Percentiles rank a stretch among this genome's conserved stretches.
phyloP scores from a whole-genome alignment of 768 basidiomycete genomes.

The Galerina sulciceps region DNA sequence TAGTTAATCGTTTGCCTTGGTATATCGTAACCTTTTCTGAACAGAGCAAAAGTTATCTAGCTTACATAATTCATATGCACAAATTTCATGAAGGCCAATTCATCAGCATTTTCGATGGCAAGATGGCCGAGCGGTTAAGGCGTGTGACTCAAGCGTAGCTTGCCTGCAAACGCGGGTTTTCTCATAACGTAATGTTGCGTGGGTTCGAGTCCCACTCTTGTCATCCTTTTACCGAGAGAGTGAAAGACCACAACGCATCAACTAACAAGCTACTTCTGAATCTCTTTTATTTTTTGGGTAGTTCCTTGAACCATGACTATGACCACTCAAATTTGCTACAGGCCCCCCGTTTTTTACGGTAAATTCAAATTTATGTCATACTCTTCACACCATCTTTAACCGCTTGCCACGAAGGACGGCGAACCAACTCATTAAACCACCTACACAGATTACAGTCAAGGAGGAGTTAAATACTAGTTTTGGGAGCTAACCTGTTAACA shows the following conservation, averaged over 20 bases:
- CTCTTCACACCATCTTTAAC: constrained; percentile 43
- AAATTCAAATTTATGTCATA: constrained; percentile 9
- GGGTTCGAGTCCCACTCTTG: constrained; percentile 42
- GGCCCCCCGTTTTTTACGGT: no score
- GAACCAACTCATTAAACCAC: constrained; percentile 37
- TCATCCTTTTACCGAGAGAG: constrained; percentile 29
- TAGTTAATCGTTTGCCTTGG: no score
- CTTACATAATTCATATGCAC: no score
- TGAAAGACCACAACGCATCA: no score
- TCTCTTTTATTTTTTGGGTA: neutral
- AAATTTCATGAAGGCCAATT: constrained; percentile 13
- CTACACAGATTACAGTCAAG: constrained; percentile 4
- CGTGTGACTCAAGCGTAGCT: constrained; percentile 51
- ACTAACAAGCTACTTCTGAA: neutral
- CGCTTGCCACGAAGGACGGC: constrained; percentile 51
- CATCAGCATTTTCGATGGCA: constrained; percentile 29
- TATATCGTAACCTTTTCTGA: neutral
- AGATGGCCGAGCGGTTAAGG: constrained; percentile 54
- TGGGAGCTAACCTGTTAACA: constrained; percentile 39
- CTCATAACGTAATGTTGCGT: constrained; percentile 38
- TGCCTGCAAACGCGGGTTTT: constrained; percentile 28
- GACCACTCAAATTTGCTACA: no score
- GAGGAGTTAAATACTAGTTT: neutral
- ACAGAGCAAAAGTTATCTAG: no score
- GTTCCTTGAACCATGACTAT: neutral